A percentile compares a stretch with the other conserved stretches of the same genome.
phyloP scores from a whole-genome alignment of 208 protist genomes.

The Crithidia thermophila region DNA sequence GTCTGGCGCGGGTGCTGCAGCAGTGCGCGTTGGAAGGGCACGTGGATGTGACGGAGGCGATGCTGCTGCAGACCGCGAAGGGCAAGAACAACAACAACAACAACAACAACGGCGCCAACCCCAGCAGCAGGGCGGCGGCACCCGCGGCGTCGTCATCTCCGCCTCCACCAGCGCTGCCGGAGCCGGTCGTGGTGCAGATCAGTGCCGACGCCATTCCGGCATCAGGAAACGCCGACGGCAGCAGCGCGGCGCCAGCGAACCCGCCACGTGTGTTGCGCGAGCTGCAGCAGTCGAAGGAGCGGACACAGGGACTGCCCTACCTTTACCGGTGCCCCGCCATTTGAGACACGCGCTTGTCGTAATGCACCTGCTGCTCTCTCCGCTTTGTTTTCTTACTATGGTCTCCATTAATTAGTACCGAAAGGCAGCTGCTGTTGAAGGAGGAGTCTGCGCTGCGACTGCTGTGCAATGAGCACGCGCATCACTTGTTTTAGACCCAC shows the following conservation, averaged over 20 bases:
- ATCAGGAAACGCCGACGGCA: conserved; percentile 8
- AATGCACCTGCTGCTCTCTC: neutral
- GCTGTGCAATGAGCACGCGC: too few species aligned
- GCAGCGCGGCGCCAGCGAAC: neutral
- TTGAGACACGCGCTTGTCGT: conserved; percentile 19
- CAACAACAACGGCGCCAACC: too few species aligned
- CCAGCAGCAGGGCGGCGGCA: too few species aligned
- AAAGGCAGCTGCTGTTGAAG: too few species aligned
- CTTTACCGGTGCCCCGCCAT: conserved; percentile 93
- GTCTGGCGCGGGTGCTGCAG: conserved; percentile 82
- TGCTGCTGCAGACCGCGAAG: conserved; percentile 19
- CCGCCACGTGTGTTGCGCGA: conserved; percentile 57
- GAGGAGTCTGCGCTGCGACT: too few species aligned
- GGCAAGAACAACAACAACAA: too few species aligned
- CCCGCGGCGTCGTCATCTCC: neutral
- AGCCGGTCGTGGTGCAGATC: conserved; percentile 57
- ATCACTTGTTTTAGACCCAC: too few species aligned
- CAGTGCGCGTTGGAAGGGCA: conserved; percentile 62
- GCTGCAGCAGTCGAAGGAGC: conserved; percentile 84
- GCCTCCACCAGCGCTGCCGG: conserved; percentile 13
- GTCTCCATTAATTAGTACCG: too few species aligned
- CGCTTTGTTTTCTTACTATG: conserved; percentile 17
- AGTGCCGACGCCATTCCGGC: conserved; percentile 41
- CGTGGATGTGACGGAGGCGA: conserved; percentile 46
- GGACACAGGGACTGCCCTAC: conserved; percentile 90